Evolutionary conservation across 805 yeast genomes (phyloP), one percentile per base, ranked within the genome.

Genomic region (Kodamaea neixiangensis): DNA sequence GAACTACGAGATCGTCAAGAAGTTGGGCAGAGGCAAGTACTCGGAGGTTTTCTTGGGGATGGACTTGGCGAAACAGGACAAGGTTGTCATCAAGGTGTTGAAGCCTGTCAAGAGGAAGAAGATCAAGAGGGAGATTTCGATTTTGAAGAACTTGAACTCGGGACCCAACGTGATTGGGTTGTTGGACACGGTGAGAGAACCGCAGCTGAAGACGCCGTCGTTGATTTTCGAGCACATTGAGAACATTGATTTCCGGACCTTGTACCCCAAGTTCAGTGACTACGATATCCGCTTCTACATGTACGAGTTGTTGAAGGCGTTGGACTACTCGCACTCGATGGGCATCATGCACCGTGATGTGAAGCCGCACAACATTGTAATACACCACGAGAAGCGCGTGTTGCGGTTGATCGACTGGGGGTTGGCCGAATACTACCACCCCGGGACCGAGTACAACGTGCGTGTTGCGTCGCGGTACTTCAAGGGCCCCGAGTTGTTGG

Each of bases 261-360:
- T 92, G 57, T 92, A 91, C 68, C 96, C 97, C 20, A 83, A 85
- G 48, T 86, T 92, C 61, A 76, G 83, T 17, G 83, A 85, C 59
- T 69, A 72, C 47, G 97, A 92, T 65, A 86, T 91, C 57, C 81
- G 89, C 58, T 89, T 69, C 71, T 92, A 92, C 70, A 89, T 92
- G 81, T 83, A 77, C 57, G 94, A 91, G 70, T 75, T 92, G 57
- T 77, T 92, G 60, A 79, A 76, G 51, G 97, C 97, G 0, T 77
- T 92, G 56, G 96, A 92, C 71, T 91, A 80, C 68, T 86, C 89
- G 49, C 97, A 92, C 72, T 87, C 96, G 5, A 87, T 87, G 86
- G 97, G 97, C 34, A 89, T 92, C 57, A 90, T 90, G 86, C 97
- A 90, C 69, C 77, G 97, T 65, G 97, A 90, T 69, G 97, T 90